Evolutionary conservation across 2,329 filamentous ascomycete genomes (phyloP), one percentile per base, ranked within the genome.

Genomic region (Aspergillus quadrilineatus): DNA sequence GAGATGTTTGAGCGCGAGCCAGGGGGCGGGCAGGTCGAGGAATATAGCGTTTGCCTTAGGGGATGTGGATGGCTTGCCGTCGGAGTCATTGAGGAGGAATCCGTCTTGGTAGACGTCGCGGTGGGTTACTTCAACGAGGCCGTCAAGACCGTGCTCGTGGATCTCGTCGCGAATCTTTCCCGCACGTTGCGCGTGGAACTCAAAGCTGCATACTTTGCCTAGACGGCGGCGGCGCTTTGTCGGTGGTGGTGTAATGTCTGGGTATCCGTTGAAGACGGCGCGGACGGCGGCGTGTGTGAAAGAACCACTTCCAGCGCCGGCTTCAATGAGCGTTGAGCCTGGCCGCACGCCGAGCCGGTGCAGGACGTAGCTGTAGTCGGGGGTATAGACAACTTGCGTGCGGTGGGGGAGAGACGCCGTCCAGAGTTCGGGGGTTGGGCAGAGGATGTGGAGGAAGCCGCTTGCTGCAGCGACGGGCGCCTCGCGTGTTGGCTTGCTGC

Each of bases 341-440:
- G 79, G 77, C 22, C 76, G 69, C 28, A 71, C 79, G 51, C 77
- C 72, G 50, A 81, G 69, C 32, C 77, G 70, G 60, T 80, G 78
- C 53, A 81, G 68, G 37, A 81, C 76, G 59, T 80, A 81, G 67
- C 78, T 80, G 70, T 80, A 81, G 62, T 81, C 79, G 3, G 79
- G 78, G 22, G 79, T 80, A 60, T 81, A 81, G 59, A 81, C 79
- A 36, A 81, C 78, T 64, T 81, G 79, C 7, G 79, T 81, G 32
- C 79, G 72, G 63, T 81, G 79, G 2, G 79, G 79, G 39, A 81
- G 70, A n/a, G 76, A 77, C 9, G 74, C 67, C 8, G 79, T 81
- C 79, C 79, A 81, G 8, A 73, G 72, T 59, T 81, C 79, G 8
- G 79, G 78, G 0, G 79, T 81, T 4, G 79, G 79, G 50, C 74